phyloP scores from a whole-genome alignment of 257 asterid genomes.

The Echites panduratus region DNA sequence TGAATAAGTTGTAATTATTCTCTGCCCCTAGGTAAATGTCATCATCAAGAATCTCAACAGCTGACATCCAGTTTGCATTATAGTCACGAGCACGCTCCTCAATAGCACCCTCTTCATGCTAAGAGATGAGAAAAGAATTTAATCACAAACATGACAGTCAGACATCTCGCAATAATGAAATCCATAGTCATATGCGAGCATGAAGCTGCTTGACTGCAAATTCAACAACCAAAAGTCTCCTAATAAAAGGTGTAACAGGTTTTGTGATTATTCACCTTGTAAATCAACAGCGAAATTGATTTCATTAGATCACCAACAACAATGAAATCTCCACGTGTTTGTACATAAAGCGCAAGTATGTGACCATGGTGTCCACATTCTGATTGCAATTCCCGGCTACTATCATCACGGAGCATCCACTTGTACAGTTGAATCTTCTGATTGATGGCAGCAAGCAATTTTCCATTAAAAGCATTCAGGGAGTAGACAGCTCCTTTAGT shows the following conservation, averaged over 20 bases:
- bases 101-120: constrained; percentile 99
- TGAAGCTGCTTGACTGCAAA: neutral
- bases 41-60: constrained; percentile 96
- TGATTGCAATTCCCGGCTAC: constrained; percentile 85
- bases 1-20: constrained; percentile 76
- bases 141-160: neutral
- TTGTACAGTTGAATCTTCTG: constrained; percentile 95
- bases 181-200: too few relatives aligned
- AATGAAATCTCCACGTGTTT: constrained; percentile 95
- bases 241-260: neutral
- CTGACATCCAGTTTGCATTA: constrained; percentile 98
- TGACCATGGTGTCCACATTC: constrained; percentile 99
- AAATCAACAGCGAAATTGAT: constrained; percentile 85
- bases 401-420: constrained; percentile 93
- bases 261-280: constrained; percentile 50
- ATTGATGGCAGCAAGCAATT: constrained; percentile 93
- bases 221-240: neutral
- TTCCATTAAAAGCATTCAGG: constrained; percentile 86
- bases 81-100: constrained; percentile 99
- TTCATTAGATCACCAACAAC: constrained; percentile 97
- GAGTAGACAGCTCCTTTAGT: constrained; percentile 98
- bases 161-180: too few relatives aligned
- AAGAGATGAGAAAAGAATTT: constrained; percentile 14
- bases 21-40: constrained; percentile 92
- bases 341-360: constrained; percentile 94